Conservation (phyloP, 768 basidiomycete species). For the Nevesoporus exiguus region DNA sequence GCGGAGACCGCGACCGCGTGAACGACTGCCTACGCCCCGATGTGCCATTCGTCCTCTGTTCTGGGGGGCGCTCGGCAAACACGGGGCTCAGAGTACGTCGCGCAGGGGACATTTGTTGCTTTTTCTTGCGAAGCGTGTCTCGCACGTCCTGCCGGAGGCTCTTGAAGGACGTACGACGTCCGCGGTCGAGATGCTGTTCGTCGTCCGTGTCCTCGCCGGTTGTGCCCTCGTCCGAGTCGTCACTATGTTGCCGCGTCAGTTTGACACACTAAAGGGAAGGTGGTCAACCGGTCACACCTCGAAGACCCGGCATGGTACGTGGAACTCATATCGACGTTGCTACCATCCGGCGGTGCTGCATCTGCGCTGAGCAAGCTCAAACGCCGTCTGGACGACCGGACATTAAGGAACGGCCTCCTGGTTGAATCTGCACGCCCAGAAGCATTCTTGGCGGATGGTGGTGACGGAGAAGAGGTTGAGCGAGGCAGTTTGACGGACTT, state of each 20-base stretch:
- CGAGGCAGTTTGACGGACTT: slow-evolving; percentile 63
- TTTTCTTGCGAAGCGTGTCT: slow-evolving; percentile 28
- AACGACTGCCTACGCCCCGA: slow-evolving; percentile 46
- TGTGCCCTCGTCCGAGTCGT: slow-evolving; percentile 49
- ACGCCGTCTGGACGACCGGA: slow-evolving; percentile 26
- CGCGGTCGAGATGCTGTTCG: slow-evolving; percentile 40
- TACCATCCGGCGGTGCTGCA: slow-evolving; percentile 21
- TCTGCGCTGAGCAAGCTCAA: slow-evolving; percentile 23
- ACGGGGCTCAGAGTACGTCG: slow-evolving; percentile 25
- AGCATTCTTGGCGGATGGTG: slow-evolving; percentile 54
- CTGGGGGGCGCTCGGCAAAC: slow-evolving; percentile 28
- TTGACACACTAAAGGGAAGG: neutral
- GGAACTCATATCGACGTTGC: slow-evolving; percentile 69
- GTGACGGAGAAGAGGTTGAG: slow-evolving; percentile 75
- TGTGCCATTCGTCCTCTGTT: slow-evolving; percentile 34
- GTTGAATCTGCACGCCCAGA: slow-evolving; percentile 47
- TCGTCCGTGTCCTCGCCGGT: slow-evolving; percentile 61
- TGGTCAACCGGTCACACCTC: slow-evolving; percentile 43
- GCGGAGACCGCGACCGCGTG: slow-evolving; percentile 73
- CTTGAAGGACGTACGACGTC: slow-evolving; percentile 38
- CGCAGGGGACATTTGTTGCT: slow-evolving; percentile 22
- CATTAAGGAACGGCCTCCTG: slow-evolving; percentile 37
- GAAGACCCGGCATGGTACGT: slow-evolving; percentile 87
- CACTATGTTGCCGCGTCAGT: slow-evolving; percentile 34
- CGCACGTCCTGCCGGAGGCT: slow-evolving; percentile 27